These are phyloP conservation scores for Erigeron philadelphicus DNA, from an alignment of 140 eudicot species.

Conservation along the genomic window DNA sequence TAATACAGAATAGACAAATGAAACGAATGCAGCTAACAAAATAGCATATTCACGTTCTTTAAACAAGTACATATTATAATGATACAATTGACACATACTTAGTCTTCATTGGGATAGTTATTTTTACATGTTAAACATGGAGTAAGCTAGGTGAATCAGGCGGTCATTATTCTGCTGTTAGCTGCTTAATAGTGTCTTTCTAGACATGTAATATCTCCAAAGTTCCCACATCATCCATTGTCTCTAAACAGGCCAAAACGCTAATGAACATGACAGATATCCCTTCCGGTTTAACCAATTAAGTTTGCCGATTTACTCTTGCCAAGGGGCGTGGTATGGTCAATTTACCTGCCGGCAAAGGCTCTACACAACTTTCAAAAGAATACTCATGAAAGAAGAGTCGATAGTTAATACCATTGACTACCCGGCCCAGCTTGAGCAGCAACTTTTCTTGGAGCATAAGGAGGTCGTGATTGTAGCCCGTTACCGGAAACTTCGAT, in stretches of 20 bases:
- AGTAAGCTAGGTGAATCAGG: constrained; percentile 28
- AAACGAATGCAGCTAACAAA: constrained; percentile 21
- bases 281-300: constrained; percentile 12
- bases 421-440: constrained; percentile 76
- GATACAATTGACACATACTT: constrained; percentile 27
- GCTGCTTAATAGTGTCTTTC: constrained; percentile 29
- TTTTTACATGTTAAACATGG: constrained; percentile 36
- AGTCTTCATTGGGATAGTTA: constrained; percentile 31
- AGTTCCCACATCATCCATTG: constrained; percentile 13
- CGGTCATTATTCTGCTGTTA: constrained; percentile 27
- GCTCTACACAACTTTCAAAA: constrained; percentile 3
- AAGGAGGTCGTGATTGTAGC: constrained; percentile 75
- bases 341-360: constrained; percentile 17
- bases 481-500: constrained; percentile 60
- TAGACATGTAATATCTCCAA: constrained; percentile 23
- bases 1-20: background rate
- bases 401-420: constrained; percentile 63
- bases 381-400: background rate
- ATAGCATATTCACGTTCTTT: constrained; percentile 34
- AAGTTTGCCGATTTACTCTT: background rate
- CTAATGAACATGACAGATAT: constrained; percentile 3
- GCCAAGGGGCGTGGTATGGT: constrained; percentile 19
- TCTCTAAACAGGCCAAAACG: constrained; percentile 11
- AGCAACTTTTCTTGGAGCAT: constrained; percentile 70
- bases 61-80: constrained; percentile 36